Percentiles rank a stretch among this genome's conserved stretches.
phyloP scores from a whole-genome alignment of 306 rosid species.

The Morella rubra region DNA sequence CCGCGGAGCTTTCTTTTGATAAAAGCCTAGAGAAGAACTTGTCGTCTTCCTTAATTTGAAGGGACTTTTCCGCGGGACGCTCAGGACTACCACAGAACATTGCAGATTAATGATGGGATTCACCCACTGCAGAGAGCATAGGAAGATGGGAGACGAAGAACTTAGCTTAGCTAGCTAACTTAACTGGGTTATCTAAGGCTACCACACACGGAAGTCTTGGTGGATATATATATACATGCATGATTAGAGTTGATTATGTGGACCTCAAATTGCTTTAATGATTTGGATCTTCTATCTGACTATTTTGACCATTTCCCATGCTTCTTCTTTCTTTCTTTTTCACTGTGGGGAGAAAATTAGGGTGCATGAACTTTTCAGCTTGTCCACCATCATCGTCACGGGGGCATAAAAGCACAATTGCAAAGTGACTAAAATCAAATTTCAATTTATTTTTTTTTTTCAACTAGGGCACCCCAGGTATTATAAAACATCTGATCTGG shows the following conservation, averaged over 20 bases:
- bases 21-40: slow-evolving; percentile 64
- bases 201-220: neutral
- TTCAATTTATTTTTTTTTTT: too few species aligned
- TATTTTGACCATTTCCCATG: neutral
- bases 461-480: neutral
- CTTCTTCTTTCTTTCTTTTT: neutral
- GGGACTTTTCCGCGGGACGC: slow-evolving; percentile 34
- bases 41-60: slow-evolving; percentile 56
- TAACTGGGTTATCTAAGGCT: neutral
- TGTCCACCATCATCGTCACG: neutral
- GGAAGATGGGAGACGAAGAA: neutral
- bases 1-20: slow-evolving; percentile 59
- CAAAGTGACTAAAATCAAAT: neutral
- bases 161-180: neutral
- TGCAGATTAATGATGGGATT: slow-evolving; percentile 18
- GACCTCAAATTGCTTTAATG: neutral
- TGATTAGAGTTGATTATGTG: neutral
- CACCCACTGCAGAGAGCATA: neutral
- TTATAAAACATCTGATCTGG: too few species aligned
- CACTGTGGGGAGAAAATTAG: neutral
- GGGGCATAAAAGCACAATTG: neutral
- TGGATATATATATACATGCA: neutral
- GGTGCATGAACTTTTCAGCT: neutral
- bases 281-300: neutral
- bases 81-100: slow-evolving; percentile 44